Conservation (phyloP, 305 asterid species). For the Solanum hybrid region DNA sequence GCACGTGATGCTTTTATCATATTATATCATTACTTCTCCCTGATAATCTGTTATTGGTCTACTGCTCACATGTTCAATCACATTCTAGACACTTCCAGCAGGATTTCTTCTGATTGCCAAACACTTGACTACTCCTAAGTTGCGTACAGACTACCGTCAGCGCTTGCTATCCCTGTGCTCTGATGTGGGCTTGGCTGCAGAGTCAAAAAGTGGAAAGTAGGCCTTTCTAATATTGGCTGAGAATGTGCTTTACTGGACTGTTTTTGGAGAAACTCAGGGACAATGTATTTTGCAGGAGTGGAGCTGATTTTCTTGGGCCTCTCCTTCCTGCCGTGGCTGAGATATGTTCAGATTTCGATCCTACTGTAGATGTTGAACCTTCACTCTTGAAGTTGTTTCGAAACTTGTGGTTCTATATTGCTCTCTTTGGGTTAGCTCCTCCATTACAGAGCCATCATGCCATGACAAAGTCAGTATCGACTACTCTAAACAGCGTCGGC, state of each 20-base stretch:
- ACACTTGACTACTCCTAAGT: slow-evolving; percentile 56
- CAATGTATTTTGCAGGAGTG: slow-evolving; percentile 65
- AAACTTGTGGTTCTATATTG: slow-evolving; percentile 96
- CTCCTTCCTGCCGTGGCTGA: slow-evolving; percentile 98
- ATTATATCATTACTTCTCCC: neutral
- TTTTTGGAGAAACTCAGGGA: slow-evolving; percentile 14
- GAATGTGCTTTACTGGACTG: slow-evolving; percentile 13
- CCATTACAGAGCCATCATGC: slow-evolving; percentile 62
- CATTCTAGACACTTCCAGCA: slow-evolving; percentile 97
- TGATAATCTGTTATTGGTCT: slow-evolving; percentile 19
- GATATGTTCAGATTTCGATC: slow-evolving; percentile 96
- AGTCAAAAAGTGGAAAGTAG: slow-evolving; percentile 91
- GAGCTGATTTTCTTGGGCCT: slow-evolving; percentile 99
- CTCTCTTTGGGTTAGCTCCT: slow-evolving; percentile 98
- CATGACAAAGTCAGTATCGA: slow-evolving; percentile 53
- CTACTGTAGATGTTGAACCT: slow-evolving; percentile 80
- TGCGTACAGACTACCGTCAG: slow-evolving; percentile 91
- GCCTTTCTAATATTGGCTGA: slow-evolving; percentile 17
- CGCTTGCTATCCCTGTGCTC: slow-evolving; percentile 97
- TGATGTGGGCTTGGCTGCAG: slow-evolving; percentile 99
- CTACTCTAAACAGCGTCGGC: slow-evolving; percentile 72
- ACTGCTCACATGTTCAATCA: slow-evolving; percentile 75
- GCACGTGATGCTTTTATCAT: slow-evolving; percentile 8
- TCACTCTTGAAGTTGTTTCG: slow-evolving; percentile 91
- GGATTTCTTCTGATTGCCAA: slow-evolving; percentile 84